Evolutionary conservation across 2,329 filamentous ascomycete species (phyloP).

Genomic region (Rhexocercosporidium sp.): DNA sequence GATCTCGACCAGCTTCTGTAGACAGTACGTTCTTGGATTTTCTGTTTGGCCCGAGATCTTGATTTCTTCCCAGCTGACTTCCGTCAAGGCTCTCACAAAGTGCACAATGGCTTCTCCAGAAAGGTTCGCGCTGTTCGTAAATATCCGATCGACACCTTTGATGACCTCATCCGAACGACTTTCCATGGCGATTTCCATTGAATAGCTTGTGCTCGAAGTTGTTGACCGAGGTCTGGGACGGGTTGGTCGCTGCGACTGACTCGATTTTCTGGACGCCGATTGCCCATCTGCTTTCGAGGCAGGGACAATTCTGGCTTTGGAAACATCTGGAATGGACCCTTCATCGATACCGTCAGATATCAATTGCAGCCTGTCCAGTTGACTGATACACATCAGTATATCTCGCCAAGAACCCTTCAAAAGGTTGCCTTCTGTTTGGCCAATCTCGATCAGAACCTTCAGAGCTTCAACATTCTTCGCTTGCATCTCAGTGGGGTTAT

Average conservation of each 20-base stretch:
- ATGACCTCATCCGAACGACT: slow-evolving; percentile 92
- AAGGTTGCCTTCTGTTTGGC: slow-evolving; percentile 89
- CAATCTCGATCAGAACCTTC: slow-evolving; percentile 89
- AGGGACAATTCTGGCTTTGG: slow-evolving; percentile 75
- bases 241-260: slow-evolving; percentile 57
- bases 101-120: slow-evolving; percentile 94
- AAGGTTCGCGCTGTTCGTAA: slow-evolving; percentile 92
- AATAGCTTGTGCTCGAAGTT: slow-evolving; percentile 55
- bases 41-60: slow-evolving; percentile 96
- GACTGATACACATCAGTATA: slow-evolving; percentile 91
- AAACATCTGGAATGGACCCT: slow-evolving; percentile 88
- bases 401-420: slow-evolving; percentile 94
- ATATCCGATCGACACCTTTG: slow-evolving; percentile 91
- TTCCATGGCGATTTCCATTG: slow-evolving; percentile 84
- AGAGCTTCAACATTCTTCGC: slow-evolving; percentile 96
- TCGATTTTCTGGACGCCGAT: slow-evolving; percentile 66
- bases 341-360: slow-evolving; percentile 96
- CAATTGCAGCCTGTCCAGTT: slow-evolving; percentile 92
- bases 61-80: slow-evolving; percentile 99
- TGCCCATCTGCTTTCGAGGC: slow-evolving; percentile 55
- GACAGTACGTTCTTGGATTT: slow-evolving; percentile 92
- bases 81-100: slow-evolving; percentile 89
- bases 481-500: slow-evolving; percentile 93
- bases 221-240: slow-evolving; percentile 57
- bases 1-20: slow-evolving; percentile 98